Percentiles rank a stretch among this genome's conserved stretches.
phyloP scores from a whole-genome alignment of 768 basidiomycete genomes.

The Lactarius sp. region DNA sequence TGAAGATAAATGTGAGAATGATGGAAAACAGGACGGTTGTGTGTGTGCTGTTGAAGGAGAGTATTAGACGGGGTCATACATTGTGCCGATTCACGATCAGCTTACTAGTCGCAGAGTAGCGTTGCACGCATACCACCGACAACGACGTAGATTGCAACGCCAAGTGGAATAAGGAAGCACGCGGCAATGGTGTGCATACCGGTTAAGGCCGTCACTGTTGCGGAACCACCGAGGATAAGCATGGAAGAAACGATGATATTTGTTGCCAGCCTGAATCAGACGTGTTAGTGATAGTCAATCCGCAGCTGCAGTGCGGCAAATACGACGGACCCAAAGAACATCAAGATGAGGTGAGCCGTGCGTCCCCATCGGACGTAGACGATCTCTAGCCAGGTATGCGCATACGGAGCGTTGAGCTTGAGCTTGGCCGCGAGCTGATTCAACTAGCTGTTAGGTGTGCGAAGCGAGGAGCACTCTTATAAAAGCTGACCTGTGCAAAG shows the following conservation, averaged over 20 bases:
- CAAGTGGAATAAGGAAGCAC: constrained; percentile 85
- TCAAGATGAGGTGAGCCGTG: constrained; percentile 74
- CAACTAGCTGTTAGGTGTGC: neutral
- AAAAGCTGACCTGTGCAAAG: constrained; percentile 64
- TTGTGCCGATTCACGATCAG: neutral
- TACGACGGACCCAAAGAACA: constrained; percentile 69
- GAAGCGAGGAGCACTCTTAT: neutral
- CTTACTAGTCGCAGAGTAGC: constrained; percentile 80
- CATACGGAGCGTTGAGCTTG: constrained; percentile 85
- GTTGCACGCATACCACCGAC: constrained; percentile 87
- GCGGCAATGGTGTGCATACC: constrained; percentile 90
- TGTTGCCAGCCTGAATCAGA: constrained; percentile 60
- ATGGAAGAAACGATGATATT: constrained; percentile 90
- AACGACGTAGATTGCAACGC: constrained; percentile 84
- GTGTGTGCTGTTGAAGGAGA: constrained; percentile 55
- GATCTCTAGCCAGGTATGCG: constrained; percentile 88
- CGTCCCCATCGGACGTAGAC: constrained; percentile 77
- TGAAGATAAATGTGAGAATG: constrained; percentile 71
- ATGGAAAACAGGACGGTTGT: constrained; percentile 84
- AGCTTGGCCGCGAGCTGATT: constrained; percentile 79
- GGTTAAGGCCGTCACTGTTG: constrained; percentile 82
- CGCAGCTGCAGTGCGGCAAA: neutral
- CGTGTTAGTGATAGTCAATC: neutral
- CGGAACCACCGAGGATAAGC: constrained; percentile 75
- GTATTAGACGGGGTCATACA: neutral